Conservation (phyloP, 2,329 filamentous ascomycete species). For the Elsinoe ampelina region DNA sequence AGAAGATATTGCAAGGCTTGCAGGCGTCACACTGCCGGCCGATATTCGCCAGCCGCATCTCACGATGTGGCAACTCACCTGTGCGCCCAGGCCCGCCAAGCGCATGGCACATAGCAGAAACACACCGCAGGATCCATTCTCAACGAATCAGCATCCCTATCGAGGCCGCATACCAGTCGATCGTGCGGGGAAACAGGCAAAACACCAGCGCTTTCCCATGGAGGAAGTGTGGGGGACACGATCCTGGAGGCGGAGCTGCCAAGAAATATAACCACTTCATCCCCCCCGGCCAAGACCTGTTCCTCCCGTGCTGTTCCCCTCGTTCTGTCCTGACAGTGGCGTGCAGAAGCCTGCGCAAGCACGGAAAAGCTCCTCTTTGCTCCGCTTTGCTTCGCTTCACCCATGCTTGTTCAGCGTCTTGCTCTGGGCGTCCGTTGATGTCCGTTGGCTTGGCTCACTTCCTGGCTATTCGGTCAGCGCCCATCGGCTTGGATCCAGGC, state of each 20-base stretch:
- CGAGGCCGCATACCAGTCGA: not conserved
- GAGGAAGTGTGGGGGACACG: not conserved
- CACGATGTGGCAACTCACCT: not conserved
- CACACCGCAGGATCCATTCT: not conserved
- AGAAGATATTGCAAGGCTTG: not conserved
- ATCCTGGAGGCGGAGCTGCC: not conserved
- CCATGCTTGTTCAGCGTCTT: not conserved
- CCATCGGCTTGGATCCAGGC: not conserved
- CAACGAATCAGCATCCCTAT: slow-evolving; percentile 1
- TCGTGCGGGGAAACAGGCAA: slow-evolving; percentile 3
- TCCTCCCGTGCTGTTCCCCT: not conserved
- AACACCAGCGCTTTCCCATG: not conserved
- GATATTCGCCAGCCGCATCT: not conserved
- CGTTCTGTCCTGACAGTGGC: not conserved
- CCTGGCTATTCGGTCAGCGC: too few species aligned
- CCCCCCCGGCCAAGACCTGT: not conserved
- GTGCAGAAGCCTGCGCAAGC: not conserved
- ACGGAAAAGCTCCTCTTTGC: not conserved
- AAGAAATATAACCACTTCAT: not conserved
- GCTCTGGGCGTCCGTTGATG: not conserved
- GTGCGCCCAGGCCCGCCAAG: slow-evolving; percentile 2
- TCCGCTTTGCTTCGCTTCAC: not conserved
- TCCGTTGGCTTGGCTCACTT: not conserved
- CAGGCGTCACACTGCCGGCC: not conserved
- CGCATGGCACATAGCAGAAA: not conserved